Base-by-base conservation (phyloP, 257 asterid species). In the Linderniella brevidens region DNA sequence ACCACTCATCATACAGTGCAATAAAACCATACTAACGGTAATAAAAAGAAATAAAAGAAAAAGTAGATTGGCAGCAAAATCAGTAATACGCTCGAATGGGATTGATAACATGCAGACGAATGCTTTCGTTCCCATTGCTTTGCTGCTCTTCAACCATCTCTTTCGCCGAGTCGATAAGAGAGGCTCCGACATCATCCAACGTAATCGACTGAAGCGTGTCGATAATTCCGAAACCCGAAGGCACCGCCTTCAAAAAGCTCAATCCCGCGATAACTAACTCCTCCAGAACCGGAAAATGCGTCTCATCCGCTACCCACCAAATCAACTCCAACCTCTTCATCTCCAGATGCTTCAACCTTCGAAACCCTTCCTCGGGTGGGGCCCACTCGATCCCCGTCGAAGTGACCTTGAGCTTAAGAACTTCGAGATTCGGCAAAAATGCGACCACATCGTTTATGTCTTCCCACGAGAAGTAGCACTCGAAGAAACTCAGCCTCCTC, bases 371-470 rank as follows among this genome's bases (percentile, higher is more conserved):
- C 32, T 45, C 58, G 7, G 47, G 13, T 10, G 54, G 55, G 35
- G 44, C 39, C 68, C 62, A 50, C 43, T 17, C 54, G 3, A 0
- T 13, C 37, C 41, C 37, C 19, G 14, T 13, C 1, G 20, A 57
- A 47, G 37, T 9, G 1, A 39, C 51, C 17, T 0, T 18, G 3
- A 57, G 16, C 48, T 57, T 57, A 11, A 63, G 64, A 32, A 51
- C 68, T 63, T 57, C 49, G 46, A 62, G 63, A 32, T 47, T 41
- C 7, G 59, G 59, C 29, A 63, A 19, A 9, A 25, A 37, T 32
- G 59, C 50, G 17, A 63, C 25, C 8, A 25, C n/a, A 8, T 25
- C 9, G 32, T 25, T 25, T 56, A 57, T 52, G 38, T 37, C 48
- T 17, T 14, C 32, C 36, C 46, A 46, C 37, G 59, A 37, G 13